These are phyloP conservation scores for Solanum arcanum DNA, from an alignment of 257 asterid species.

Conservation along the genomic window DNA sequence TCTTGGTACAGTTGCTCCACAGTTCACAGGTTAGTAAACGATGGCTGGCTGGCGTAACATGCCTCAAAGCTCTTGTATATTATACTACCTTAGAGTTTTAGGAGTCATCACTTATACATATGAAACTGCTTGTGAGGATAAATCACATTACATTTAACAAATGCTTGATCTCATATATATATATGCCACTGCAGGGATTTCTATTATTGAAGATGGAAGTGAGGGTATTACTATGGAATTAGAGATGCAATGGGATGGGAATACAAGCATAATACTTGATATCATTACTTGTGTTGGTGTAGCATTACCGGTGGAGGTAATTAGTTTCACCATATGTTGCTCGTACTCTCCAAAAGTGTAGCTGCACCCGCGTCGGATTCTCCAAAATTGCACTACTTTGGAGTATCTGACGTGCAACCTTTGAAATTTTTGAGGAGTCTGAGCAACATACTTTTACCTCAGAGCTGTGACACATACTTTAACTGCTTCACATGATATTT, in stretches of 20 bases:
- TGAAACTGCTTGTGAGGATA: not conserved
- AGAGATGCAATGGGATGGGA: constrained; percentile 98
- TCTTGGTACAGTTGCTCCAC: too few species aligned
- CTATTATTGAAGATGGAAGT: constrained; percentile 42
- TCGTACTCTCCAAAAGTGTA: not conserved
- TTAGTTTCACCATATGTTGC: not conserved
- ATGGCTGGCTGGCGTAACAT: not conserved
- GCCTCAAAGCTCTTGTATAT: not conserved
- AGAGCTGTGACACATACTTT: not conserved
- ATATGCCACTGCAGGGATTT: constrained; percentile 35
- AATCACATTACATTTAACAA: not conserved
- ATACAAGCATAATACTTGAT: constrained; percentile 71
- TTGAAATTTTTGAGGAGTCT: not conserved
- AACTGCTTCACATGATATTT: not conserved
- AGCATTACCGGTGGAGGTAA: constrained; percentile 5
- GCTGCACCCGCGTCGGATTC: not conserved
- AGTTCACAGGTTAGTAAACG: constrained; percentile 28
- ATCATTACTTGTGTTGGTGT: constrained; percentile 40
- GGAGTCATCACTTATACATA: not conserved
- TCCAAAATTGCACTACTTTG: not conserved
- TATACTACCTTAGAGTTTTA: not conserved
- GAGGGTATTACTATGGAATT: constrained; percentile 73
- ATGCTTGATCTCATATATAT: not conserved
- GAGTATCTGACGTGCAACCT: not conserved
- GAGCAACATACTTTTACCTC: not conserved